A percentile compares a stretch with the other conserved stretches of the same genome.
Evolutionary conservation across 257 asterid species (phyloP).

Genomic region (Eucommia ulmoides): DNA sequence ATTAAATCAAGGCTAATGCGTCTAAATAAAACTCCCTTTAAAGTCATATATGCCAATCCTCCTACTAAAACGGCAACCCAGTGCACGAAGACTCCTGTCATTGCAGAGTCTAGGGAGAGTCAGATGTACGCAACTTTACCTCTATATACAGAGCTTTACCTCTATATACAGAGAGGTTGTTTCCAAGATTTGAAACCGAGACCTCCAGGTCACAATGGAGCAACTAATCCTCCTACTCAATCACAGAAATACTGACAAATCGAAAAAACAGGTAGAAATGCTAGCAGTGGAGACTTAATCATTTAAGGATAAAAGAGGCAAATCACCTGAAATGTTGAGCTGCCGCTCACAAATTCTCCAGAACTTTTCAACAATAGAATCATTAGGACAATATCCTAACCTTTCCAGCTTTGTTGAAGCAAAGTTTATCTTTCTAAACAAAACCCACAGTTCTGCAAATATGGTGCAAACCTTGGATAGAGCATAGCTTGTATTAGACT

Average conservation of each 20-base stretch:
- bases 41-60: background rate
- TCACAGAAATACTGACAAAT: too few relatives aligned
- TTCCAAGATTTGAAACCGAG: too few relatives aligned
- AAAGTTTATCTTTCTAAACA: constrained; percentile 60
- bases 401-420: constrained; percentile 55
- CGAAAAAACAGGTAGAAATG: too few relatives aligned
- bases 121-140: too few relatives aligned
- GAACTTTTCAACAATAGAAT: constrained; percentile 44
- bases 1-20: background rate
- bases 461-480: constrained; percentile 57
- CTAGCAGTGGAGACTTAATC: constrained; percentile 1
- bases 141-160: too few relatives aligned
- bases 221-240: too few relatives aligned
- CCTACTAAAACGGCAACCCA: background rate
- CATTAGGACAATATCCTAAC: constrained; percentile 59
- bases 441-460: constrained; percentile 76
- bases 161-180: too few relatives aligned
- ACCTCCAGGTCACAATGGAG: too few relatives aligned
- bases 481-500: constrained; percentile 7
- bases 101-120: too few relatives aligned
- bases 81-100: too few relatives aligned
- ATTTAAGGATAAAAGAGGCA: constrained; percentile 10
- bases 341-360: constrained; percentile 80
- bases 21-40: background rate
- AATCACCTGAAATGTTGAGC: constrained; percentile 60